Conservation (phyloP, 2,329 filamentous ascomycete genomes). For the Colletotrichum sojae region DNA sequence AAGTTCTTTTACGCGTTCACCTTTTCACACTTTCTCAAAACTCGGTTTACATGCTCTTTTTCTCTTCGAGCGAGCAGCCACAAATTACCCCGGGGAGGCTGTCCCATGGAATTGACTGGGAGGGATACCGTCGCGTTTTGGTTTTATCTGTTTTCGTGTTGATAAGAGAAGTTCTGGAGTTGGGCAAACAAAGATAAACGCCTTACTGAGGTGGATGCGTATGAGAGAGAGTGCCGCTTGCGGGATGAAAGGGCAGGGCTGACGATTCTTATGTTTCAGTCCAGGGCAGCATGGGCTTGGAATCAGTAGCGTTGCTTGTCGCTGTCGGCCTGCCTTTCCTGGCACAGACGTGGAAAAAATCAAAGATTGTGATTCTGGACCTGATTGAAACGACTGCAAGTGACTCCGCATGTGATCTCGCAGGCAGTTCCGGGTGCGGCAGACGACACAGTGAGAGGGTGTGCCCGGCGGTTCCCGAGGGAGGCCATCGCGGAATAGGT, state of each 20-base stretch:
- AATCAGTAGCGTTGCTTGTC: too few relatives aligned
- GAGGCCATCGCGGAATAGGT: too few relatives aligned
- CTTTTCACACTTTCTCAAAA: conserved; percentile 15
- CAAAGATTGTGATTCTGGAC: too few relatives aligned
- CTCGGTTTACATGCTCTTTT: not conserved
- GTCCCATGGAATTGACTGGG: conserved; percentile 8
- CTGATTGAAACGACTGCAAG: too few relatives aligned
- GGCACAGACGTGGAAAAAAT: too few relatives aligned
- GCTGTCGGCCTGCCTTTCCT: too few relatives aligned
- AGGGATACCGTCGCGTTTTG: not conserved
- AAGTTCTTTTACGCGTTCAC: conserved; percentile 24
- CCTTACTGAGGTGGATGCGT: not conserved
- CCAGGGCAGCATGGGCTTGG: too few relatives aligned
- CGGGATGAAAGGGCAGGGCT: not conserved
- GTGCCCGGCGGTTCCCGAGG: too few relatives aligned
- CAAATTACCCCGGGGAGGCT: not conserved
- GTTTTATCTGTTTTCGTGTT: not conserved
- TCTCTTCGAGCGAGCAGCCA: conserved; percentile 2
- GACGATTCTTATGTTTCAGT: not conserved
- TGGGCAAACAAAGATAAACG: conserved; percentile 25
- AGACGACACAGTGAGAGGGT: too few relatives aligned
- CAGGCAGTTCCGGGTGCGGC: too few relatives aligned
- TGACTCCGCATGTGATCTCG: too few relatives aligned
- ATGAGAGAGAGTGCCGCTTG: not conserved
- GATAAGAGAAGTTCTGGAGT: conserved; percentile 17